These are phyloP conservation scores for Baeospora myosura DNA, from an alignment of 1,284 basidiomycete species.

Conservation along the genomic window DNA sequence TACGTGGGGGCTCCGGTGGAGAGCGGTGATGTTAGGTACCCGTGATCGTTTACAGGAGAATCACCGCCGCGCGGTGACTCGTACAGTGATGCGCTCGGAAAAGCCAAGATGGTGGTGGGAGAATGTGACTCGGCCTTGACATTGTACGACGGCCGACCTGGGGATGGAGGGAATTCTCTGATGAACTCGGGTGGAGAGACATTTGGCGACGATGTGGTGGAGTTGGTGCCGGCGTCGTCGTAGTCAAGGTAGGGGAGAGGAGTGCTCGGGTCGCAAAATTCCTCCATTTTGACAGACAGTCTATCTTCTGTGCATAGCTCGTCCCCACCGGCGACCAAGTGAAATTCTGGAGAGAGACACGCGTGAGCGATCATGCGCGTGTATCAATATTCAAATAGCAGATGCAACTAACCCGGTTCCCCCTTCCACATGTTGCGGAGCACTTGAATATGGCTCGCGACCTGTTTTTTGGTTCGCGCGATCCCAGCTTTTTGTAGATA, in stretches of 20 bases:
- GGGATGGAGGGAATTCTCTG: constrained; percentile 25
- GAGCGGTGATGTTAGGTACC: background rate
- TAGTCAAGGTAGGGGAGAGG: constrained; percentile 36
- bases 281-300: constrained; percentile 44
- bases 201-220: constrained; percentile 28
- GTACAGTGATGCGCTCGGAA: background rate
- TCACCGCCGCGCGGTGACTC: constrained; percentile 4
- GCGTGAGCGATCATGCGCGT: constrained; percentile 11
- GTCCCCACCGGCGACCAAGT: constrained; percentile 69
- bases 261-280: constrained; percentile 29
- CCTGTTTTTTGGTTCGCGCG: constrained; percentile 71
- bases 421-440: constrained; percentile 82
- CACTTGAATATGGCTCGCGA: constrained; percentile 78
- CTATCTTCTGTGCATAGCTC: constrained; percentile 53
- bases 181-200: constrained; percentile 35
- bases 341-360: constrained; percentile 24
- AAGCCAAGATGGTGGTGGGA: constrained; percentile 12
- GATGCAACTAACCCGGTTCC: constrained; percentile 45
- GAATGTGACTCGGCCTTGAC: constrained; percentile 20
- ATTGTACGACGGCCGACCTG: constrained; percentile 35
- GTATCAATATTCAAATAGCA: background rate
- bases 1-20: background rate
- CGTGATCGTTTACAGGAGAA: background rate
- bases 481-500: constrained; percentile 61
- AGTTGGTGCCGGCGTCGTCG: constrained; percentile 26